A percentile compares a stretch with the other conserved stretches of the same genome.
Conservation (phyloP, 192 early-diverging fungal species). For the Rhizophagus sp. region DNA sequence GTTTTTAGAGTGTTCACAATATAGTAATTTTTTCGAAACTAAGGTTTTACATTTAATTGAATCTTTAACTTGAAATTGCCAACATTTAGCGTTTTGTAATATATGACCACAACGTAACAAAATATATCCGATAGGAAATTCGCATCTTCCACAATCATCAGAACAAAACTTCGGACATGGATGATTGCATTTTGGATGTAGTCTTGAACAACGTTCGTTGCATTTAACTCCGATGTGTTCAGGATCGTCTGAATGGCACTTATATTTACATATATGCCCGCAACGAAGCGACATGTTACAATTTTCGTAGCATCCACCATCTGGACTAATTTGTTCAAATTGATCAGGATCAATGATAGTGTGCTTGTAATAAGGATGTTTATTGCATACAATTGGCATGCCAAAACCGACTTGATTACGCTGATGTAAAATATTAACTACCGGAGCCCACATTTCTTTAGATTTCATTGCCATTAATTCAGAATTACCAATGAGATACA, state of each 20-base stretch:
- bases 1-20: conserved; percentile 46
- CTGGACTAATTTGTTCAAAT: conserved; percentile 42
- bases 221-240: conserved; percentile 39
- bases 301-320: conserved; percentile 53
- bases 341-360: conserved; percentile 29
- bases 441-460: conserved; percentile 39
- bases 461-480: conserved; percentile 34
- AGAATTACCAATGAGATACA: conserved; percentile 58
- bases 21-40: conserved; percentile 30
- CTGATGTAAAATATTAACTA: conserved; percentile 38
- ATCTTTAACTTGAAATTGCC: not conserved
- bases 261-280: conserved; percentile 54
- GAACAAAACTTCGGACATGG: not conserved
- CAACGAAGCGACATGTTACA: conserved; percentile 47
- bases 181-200: conserved; percentile 33
- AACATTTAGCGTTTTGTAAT: too few relatives aligned
- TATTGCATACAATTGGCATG: conserved; percentile 49
- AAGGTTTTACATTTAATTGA: conserved; percentile 29
- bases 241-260: conserved; percentile 30
- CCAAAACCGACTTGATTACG: conserved; percentile 40
- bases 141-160: conserved; percentile 18
- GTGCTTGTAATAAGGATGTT: conserved; percentile 43
- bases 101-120: too few relatives aligned
- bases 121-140: too few relatives aligned
- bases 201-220: too few relatives aligned